A percentile compares a stretch with the other conserved stretches of the same genome.
These are phyloP conservation scores for Pseudocercospora vitis DNA, from an alignment of 2,329 filamentous ascomycete species.

Conservation along the genomic window DNA sequence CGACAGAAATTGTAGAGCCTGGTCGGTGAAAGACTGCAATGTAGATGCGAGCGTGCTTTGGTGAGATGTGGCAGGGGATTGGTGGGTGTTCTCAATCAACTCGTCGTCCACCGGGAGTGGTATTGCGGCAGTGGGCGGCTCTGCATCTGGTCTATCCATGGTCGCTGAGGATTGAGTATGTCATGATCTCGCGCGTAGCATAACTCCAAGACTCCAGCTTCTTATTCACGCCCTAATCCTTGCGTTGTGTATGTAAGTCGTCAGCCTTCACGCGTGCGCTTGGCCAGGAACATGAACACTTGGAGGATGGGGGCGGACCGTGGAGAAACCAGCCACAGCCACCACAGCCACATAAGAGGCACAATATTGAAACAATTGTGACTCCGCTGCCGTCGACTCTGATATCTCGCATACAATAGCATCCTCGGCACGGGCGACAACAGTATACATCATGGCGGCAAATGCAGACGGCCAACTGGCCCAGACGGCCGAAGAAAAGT, in stretches of 20 bases:
- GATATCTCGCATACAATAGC: no score
- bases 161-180: constrained; percentile 17
- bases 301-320: no score
- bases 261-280: not conserved
- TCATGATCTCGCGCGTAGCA: not conserved
- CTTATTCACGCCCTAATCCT: not conserved
- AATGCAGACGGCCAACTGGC: constrained; percentile 6
- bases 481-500: constrained; percentile 56
- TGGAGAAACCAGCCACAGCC: no score
- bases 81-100: constrained; percentile 7
- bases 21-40: constrained; percentile 45
- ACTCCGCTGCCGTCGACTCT: no score
- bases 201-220: not conserved
- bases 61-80: not conserved
- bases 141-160: constrained; percentile 33
- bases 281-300: no score
- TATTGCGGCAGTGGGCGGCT: constrained; percentile 13
- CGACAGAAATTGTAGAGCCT: constrained; percentile 66
- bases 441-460: constrained; percentile 2
- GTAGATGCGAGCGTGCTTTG: constrained; percentile 10
- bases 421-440: no score
- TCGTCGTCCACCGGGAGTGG: constrained; percentile 15
- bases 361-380: no score
- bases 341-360: no score
- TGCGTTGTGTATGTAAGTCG: not conserved